Evolutionary conservation across 2,329 filamentous ascomycete genomes (phyloP), one percentile per base, ranked within the genome.

Genomic region (Hypomyces rosellus): DNA sequence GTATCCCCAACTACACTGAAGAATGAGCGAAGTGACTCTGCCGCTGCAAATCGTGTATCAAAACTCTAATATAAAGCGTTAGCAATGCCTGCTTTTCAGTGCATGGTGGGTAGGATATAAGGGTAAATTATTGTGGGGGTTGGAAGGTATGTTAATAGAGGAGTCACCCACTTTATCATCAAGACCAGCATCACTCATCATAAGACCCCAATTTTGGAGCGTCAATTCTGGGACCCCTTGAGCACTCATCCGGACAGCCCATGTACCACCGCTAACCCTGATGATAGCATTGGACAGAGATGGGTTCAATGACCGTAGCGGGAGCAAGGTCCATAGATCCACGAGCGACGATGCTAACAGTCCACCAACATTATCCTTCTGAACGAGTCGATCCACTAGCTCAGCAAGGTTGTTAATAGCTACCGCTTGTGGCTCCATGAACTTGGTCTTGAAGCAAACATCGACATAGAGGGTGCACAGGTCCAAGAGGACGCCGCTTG

Each of bases 21-120:
- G 63, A 81, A 78, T 13, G 75, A 77, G 36, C 61, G 62, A 13
- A 88, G 69, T 1, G 84, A 79, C 36, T 69, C 65, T 1, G 75
- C 73, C 1, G 81, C 82, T 0, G 85, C 79, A 59, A 80, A 72
- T 45, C 86, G 80, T 0, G 76, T 81, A 60, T 87, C 81, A 52
- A 86, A 86, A 15, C 80, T 77, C 79, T 84, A 39, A 15, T n/a
- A 22, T 2, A 34, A 14, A 33, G 25, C 5, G 16, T 13, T 34
- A 34, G 34, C 25, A 13, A 4, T 13, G 14, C 1, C 5, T 34
- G 6, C 43, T 30, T 7, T 4, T 7, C 5, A 15, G 20, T 7
- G 13, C 16, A 37, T 33, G 25, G 25, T 30, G 6, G 25, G 9
- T 11, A 30, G 25, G 25, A 30, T 11, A 30, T 37, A 22, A 9